Conservation (phyloP, 1,284 basidiomycete species). For the Leccinum griseonigrum region DNA sequence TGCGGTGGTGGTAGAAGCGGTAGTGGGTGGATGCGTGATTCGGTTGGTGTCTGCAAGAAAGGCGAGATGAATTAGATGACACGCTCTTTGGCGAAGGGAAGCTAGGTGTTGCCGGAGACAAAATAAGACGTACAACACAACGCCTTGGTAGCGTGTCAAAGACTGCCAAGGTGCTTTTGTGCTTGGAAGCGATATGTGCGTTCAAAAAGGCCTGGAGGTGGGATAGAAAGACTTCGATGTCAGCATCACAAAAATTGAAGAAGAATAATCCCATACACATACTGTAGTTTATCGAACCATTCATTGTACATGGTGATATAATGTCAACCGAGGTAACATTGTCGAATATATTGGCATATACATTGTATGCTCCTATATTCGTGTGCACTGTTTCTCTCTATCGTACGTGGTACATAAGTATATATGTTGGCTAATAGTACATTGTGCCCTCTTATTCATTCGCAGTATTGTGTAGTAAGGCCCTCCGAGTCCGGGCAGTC, state of each 20-base stretch:
- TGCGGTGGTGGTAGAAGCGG: constrained; percentile 26
- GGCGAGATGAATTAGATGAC: neutral
- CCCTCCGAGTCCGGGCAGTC: too few relatives aligned
- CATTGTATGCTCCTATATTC: too few relatives aligned
- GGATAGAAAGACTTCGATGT: constrained; percentile 64
- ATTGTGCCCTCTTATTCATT: too few relatives aligned
- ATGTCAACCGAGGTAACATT: too few relatives aligned
- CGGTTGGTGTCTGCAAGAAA: constrained; percentile 77
- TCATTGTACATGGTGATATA: too few relatives aligned
- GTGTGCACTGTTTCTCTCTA: too few relatives aligned
- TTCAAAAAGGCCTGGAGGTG: constrained; percentile 91
- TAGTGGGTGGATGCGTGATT: constrained; percentile 44
- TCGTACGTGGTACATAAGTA: too few relatives aligned
- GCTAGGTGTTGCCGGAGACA: neutral
- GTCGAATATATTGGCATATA: too few relatives aligned
- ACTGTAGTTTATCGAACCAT: too few relatives aligned
- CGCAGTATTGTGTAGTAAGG: too few relatives aligned
- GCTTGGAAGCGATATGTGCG: constrained; percentile 85
- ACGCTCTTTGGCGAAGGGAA: neutral
- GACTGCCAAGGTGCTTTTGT: constrained; percentile 91
- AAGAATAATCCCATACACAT: too few relatives aligned
- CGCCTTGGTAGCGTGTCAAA: constrained; percentile 90
- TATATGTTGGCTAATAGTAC: too few relatives aligned
- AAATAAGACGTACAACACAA: constrained; percentile 70
- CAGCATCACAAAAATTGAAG: neutral